Percentiles rank a stretch among this genome's conserved stretches.
phyloP scores from a whole-genome alignment of 2,329 filamentous ascomycete species.

The Calycina marina region DNA sequence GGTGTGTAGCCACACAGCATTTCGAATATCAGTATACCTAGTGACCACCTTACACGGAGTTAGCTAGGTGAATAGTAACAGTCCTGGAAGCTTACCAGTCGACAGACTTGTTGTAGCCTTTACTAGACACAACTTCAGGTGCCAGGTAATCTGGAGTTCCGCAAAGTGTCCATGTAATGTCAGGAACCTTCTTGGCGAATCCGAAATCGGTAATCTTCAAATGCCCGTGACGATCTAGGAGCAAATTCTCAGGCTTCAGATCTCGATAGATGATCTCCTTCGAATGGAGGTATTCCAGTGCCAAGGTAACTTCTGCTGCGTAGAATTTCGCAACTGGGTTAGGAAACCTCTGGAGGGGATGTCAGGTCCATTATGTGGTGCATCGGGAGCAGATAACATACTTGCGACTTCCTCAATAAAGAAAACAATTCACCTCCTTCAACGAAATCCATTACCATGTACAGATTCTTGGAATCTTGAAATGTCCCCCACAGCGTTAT shows the following conservation, averaged over 20 bases:
- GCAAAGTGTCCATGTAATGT: conserved; percentile 98
- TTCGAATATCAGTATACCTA: conserved; percentile 97
- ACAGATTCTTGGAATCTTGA: conserved; percentile 85
- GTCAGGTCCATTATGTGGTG: conserved; percentile 3
- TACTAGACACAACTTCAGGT: conserved; percentile 95
- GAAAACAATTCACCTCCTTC: conserved; percentile 97
- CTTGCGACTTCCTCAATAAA: conserved; percentile 81
- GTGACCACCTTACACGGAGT: conserved; percentile 65
- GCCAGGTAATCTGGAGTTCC: conserved; percentile 96
- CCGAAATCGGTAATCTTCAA: conserved; percentile 98
- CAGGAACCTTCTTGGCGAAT: conserved; percentile 93
- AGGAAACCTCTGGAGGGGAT: conserved; percentile 62
- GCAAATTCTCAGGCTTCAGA: conserved; percentile 85
- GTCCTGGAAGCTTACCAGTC: conserved; percentile 59
- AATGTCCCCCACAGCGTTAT: conserved; percentile 98
- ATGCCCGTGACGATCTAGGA: conserved; percentile 85
- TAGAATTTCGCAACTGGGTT: conserved; percentile 99
- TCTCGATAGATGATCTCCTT: conserved; percentile 97
- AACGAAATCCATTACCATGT: conserved; percentile 99
- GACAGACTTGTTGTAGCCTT: conserved; percentile 98
- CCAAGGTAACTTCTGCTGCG: conserved; percentile 89
- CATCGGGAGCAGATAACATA: conserved; percentile 21
- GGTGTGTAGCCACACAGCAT: conserved; percentile 99
- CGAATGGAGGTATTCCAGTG: conserved; percentile 86
- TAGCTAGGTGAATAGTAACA: conserved; percentile 4